A percentile compares a stretch with the other conserved stretches of the same genome.
phyloP scores from a whole-genome alignment of 1,284 basidiomycete species.

The Rhodotorula sp. region DNA sequence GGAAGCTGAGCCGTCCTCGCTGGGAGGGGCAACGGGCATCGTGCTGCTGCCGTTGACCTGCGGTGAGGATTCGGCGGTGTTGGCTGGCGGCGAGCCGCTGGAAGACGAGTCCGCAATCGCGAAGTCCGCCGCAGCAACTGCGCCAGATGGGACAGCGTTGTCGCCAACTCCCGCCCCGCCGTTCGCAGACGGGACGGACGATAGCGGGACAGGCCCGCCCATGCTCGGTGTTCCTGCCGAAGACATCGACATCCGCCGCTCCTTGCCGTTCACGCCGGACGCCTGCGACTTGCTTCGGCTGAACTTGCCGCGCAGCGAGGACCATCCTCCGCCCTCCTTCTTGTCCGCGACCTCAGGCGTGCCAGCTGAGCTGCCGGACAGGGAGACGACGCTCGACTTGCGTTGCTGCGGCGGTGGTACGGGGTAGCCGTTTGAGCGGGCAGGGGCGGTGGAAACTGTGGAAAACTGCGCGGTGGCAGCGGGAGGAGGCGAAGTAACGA shows the following conservation, averaged over 20 bases:
- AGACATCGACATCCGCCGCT: constrained; percentile 7
- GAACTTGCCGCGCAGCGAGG: constrained; percentile 16
- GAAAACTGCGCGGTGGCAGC: background rate
- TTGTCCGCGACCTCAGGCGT: background rate
- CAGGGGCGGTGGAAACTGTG: background rate
- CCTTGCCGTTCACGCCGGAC: background rate
- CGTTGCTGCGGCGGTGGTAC: constrained; percentile 4
- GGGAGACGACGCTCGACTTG: constrained; percentile 10
- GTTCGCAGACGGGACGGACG: background rate
- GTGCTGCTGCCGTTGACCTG: background rate
- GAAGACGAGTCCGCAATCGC: background rate
- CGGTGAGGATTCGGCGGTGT: background rate
- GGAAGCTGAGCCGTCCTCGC: constrained; percentile 31
- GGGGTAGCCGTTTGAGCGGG: background rate
- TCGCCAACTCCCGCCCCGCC: background rate
- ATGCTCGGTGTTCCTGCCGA: background rate
- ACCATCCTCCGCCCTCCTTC: constrained; percentile 13
- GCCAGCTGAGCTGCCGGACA: constrained; percentile 11
- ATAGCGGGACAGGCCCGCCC: background rate
- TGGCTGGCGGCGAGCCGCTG: background rate
- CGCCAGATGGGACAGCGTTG: background rate
- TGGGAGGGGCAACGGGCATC: background rate
- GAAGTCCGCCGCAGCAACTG: background rate
- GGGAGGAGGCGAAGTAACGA: background rate
- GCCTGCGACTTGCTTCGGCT: constrained; percentile 24